Evolutionary conservation across 306 rosid species (phyloP).

Genomic region (Corylus americana): DNA sequence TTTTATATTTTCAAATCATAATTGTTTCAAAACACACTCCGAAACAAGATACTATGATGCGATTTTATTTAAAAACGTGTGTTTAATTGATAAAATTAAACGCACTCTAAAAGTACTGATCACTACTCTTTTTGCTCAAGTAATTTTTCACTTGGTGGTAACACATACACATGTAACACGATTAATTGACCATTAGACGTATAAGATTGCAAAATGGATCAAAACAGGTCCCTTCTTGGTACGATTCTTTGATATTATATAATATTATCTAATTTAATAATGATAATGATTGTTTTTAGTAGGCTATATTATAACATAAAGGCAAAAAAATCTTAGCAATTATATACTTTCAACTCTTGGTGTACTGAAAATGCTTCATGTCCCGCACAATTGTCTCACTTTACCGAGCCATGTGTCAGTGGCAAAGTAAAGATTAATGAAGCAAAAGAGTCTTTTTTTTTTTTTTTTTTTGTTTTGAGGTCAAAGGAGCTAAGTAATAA

Average conservation of each 20-base stretch:
- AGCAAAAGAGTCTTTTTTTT: neutral
- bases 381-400: neutral
- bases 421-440: neutral
- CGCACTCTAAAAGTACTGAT: neutral
- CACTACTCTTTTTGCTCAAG: neutral
- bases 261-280: too few relatives aligned
- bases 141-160: neutral
- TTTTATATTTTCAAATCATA: too few relatives aligned
- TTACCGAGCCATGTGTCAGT: slow-evolving; percentile 14
- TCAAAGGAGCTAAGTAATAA: neutral
- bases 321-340: neutral
- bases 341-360: neutral
- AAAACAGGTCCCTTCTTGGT: neutral
- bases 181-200: too few relatives aligned
- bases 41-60: too few relatives aligned
- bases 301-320: neutral
- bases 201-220: neutral
- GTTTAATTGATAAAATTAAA: too few relatives aligned
- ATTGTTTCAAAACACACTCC: too few relatives aligned
- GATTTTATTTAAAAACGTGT: too few relatives aligned
- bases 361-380: neutral
- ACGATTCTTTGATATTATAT: neutral
- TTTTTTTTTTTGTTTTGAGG: neutral
- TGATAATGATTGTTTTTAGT: neutral
- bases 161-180: neutral